Percentiles rank a stretch among this genome's conserved stretches.
Evolutionary conservation across 2,329 filamentous ascomycete species (phyloP).

Genomic region (Mycosphaerella arachidis): DNA sequence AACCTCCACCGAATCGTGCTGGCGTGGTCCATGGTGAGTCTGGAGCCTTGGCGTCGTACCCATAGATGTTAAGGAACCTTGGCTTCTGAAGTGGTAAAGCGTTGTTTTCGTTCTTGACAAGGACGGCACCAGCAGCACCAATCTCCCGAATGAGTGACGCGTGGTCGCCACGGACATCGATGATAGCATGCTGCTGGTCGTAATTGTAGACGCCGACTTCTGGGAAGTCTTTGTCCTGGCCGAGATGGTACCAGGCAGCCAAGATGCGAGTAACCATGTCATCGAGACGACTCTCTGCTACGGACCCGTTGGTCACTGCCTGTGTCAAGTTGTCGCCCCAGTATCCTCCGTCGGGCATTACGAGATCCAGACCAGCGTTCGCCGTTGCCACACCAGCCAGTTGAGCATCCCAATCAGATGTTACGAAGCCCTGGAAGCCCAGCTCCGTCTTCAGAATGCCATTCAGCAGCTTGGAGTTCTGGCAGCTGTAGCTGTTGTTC

Average conservation of each 20-base stretch:
- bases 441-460: conserved; percentile 67
- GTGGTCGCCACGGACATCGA: conserved; percentile 55
- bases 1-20: conserved; percentile 36
- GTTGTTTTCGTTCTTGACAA: conserved; percentile 61
- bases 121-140: conserved; percentile 52
- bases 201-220: conserved; percentile 19
- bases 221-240: conserved; percentile 46
- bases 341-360: conserved; percentile 50
- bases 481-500: conserved; percentile 59
- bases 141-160: conserved; percentile 38
- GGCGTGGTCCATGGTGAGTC: conserved; percentile 36
- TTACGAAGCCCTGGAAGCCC: conserved; percentile 64
- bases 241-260: conserved; percentile 53
- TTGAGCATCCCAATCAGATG: conserved; percentile 62
- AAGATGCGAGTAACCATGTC: conserved; percentile 54
- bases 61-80: conserved; percentile 36
- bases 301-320: conserved; percentile 53
- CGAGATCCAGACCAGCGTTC: conserved; percentile 60
- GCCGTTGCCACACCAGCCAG: conserved; percentile 56
- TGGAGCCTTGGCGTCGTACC: conserved; percentile 34
- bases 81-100: conserved; percentile 49
- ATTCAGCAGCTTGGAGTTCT: conserved; percentile 62
- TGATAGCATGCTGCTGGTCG: conserved; percentile 41
- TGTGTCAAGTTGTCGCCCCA: conserved; percentile 37
- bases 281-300: conserved; percentile 51